Conservation (phyloP, 257 asterid genomes). For the Nicotiana undulata region DNA sequence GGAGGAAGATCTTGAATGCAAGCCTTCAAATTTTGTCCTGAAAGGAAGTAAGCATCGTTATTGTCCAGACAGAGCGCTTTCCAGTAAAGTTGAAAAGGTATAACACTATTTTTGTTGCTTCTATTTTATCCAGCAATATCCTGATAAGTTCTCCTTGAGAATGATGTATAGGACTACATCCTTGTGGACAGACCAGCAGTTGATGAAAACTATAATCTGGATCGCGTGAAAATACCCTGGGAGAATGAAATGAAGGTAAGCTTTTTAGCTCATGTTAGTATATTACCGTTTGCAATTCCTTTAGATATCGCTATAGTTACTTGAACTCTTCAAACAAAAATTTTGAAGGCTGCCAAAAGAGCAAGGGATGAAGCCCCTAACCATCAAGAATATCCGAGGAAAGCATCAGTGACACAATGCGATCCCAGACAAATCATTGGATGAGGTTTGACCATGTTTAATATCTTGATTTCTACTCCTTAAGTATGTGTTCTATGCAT, state of each 20-base stretch:
- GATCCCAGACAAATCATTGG: constrained; percentile 29
- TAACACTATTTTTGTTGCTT: not conserved
- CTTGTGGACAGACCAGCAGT: constrained; percentile 22
- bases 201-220: constrained; percentile 30
- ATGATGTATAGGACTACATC: constrained; percentile 32
- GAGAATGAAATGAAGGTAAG: constrained; percentile 30
- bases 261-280: not conserved
- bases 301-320: not conserved
- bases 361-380: constrained; percentile 29
- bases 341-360: constrained; percentile 45
- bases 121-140: constrained; percentile 9
- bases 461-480: not conserved
- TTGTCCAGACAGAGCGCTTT: constrained; percentile 22
- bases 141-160: constrained; percentile 17
- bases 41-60: constrained; percentile 22
- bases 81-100: constrained; percentile 36
- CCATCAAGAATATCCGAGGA: constrained; percentile 31
- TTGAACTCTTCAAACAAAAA: not conserved
- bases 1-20: constrained; percentile 28
- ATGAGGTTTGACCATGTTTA: constrained; percentile 37
- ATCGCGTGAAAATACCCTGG: constrained; percentile 17
- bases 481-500: not conserved
- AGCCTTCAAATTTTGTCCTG: constrained; percentile 20
- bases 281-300: not conserved
- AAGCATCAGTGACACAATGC: constrained; percentile 28